Evolutionary conservation across 176 grass and related monocot genomes (phyloP), one percentile per base, ranked within the genome.

Genomic region (sorghum (Sorghum bicolor)): DNA sequence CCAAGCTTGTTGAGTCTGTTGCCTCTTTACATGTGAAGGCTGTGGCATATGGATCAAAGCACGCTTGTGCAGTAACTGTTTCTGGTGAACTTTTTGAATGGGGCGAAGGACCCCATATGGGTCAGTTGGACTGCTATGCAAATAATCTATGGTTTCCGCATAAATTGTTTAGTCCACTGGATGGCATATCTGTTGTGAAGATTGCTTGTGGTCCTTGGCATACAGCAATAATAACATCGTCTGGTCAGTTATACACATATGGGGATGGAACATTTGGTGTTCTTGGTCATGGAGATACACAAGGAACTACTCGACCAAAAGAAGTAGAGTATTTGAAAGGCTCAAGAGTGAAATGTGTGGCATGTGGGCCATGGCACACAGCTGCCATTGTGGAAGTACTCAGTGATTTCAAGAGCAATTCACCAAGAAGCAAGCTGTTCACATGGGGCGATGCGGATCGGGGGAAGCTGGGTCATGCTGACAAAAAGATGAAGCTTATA

Each of bases 151-250:
- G 96, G 96, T 93, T 95, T 83, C 93, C 93, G 0, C 88, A 90
- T 70, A 86, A 72, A 84, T 26, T 98, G 39, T 90, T 77, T 80
- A 88, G 84, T 70, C 88, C 68, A 30, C 86, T 88, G 72, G 87
- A 98, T 53, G 78, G 78, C 62, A 90, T 98, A 83, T 90, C 85
- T 22, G 86, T 98, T 63, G 89, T 50, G 4, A 95, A 88, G 64
- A 88, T 98, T 89, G 86, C 93, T 67, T 98, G 96, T 39, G 93
- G 96, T 55, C 85, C 91, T 45, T 98, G 96, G 96, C 96, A 98
- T 71, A 98, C 93, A 28, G 85, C 88, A 84, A 80, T 98, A 22
- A 84, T 98, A 80, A 92, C 96, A 63, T 95, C 91, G 4, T 77
- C 87, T 8, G 91, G 91, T 78, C 89, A 89, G 81, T 78, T 98